phyloP scores from a whole-genome alignment of 1,284 basidiomycete species.

The Rhodofomes roseus region DNA sequence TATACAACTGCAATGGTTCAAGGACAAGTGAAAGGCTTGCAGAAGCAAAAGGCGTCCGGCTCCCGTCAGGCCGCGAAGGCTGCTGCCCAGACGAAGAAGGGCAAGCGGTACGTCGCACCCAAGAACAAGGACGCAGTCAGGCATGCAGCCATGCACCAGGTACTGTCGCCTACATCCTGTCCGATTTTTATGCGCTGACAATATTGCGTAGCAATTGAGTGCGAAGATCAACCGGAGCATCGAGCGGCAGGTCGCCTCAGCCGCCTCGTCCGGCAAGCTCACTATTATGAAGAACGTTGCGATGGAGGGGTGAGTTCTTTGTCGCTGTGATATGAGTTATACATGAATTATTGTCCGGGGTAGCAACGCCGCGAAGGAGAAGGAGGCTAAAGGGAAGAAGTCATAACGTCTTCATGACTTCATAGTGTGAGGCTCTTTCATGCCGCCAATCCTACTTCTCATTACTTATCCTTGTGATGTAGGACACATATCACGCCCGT shows the following conservation, averaged over 20 bases:
- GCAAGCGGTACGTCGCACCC: conserved; percentile 63
- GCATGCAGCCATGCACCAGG: conserved; percentile 68
- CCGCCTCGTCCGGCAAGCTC: conserved; percentile 81
- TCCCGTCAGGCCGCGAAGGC: conserved; percentile 58
- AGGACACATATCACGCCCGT: no score
- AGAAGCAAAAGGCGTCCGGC: conserved; percentile 44
- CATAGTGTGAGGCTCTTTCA: neutral
- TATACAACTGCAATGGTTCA: conserved; percentile 34
- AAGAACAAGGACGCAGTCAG: conserved; percentile 70
- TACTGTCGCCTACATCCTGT: conserved; percentile 21
- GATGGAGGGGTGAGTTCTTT: conserved; percentile 42
- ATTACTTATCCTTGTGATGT: no score
- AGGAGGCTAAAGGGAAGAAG: conserved; percentile 18
- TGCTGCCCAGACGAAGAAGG: conserved; percentile 69
- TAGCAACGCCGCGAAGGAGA: conserved; percentile 19
- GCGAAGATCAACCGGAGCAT: conserved; percentile 89
- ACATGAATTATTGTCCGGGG: neutral
- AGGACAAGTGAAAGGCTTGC: conserved; percentile 69
- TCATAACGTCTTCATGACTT: conserved; percentile 6
- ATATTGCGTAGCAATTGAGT: conserved; percentile 58
- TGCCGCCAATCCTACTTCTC: no score
- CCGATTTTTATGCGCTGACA: neutral
- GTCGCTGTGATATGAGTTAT: neutral
- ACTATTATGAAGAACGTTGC: conserved; percentile 80
- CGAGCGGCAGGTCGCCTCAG: conserved; percentile 83